phyloP scores from a whole-genome alignment of 768 basidiomycete genomes.

The Termitomyces sp. region DNA sequence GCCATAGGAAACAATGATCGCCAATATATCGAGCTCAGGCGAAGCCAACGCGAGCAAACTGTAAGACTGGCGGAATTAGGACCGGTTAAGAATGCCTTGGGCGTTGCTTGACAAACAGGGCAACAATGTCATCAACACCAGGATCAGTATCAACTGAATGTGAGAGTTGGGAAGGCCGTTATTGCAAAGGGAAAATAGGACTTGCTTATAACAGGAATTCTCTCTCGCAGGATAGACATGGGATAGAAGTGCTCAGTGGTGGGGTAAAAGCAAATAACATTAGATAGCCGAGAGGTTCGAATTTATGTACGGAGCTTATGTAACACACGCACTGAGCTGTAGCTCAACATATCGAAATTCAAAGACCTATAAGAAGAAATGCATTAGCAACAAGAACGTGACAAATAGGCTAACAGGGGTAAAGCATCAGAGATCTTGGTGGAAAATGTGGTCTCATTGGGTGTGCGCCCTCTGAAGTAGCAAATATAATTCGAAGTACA shows the following conservation, averaged over 20 bases:
- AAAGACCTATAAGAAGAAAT: background rate
- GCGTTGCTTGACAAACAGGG: conserved; percentile 49
- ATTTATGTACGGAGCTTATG: background rate
- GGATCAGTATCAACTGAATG: conserved; percentile 78
- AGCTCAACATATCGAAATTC: background rate
- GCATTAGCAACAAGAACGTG: background rate
- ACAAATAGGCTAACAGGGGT: conserved; percentile 19
- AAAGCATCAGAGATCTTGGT: conserved; percentile 76
- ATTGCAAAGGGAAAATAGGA: background rate
- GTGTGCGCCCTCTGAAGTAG: conserved; percentile 78
- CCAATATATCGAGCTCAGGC: conserved; percentile 79
- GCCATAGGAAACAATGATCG: conserved; percentile 78
- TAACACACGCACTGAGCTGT: background rate
- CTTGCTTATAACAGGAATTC: conserved; percentile 68
- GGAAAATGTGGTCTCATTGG: conserved; percentile 76
- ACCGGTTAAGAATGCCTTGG: background rate
- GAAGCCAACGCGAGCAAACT: conserved; percentile 78
- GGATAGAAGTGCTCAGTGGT: background rate
- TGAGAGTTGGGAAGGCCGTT: background rate
- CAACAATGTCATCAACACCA: conserved; percentile 79
- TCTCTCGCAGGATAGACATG: conserved; percentile 1
- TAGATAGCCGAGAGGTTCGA: background rate
- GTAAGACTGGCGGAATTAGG: background rate
- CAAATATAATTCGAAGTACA: conserved; percentile 63
- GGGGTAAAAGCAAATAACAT: background rate